phyloP scores from a whole-genome alignment of 257 asterid species.

The Lavandula angustifolia region DNA sequence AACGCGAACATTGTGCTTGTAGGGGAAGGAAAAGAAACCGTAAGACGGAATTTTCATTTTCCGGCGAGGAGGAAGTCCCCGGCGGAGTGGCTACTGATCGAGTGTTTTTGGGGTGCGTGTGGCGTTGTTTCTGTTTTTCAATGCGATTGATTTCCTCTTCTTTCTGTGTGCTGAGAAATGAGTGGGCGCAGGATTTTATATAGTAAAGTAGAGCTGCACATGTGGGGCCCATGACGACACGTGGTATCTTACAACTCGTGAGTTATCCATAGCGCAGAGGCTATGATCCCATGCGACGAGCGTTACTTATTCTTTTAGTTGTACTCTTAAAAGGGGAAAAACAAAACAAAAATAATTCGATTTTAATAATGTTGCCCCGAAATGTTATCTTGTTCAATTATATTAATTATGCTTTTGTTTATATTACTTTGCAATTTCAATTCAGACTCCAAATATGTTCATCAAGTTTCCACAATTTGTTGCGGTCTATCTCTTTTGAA shows the following conservation, averaged over 20 bases:
- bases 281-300: conserved; percentile 26
- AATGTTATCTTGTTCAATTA: too few relatives aligned
- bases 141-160: conserved; percentile 7
- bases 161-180: conserved; percentile 20
- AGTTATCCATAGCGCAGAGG: conserved; percentile 23
- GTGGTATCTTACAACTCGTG: conserved; percentile 36
- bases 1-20: conserved; percentile 35
- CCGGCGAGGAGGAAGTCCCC: conserved; percentile 45
- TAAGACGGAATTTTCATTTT: conserved; percentile 45
- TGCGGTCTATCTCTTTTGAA: too few relatives aligned
- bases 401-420: too few relatives aligned
- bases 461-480: too few relatives aligned
- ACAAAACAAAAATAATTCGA: too few relatives aligned
- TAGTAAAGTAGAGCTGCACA: conserved; percentile 24
- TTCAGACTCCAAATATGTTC: too few relatives aligned
- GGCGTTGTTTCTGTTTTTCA: conserved; percentile 8
- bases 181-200: conserved; percentile 38
- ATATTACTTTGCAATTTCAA: too few relatives aligned
- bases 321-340: too few relatives aligned
- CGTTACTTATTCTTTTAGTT: not conserved
- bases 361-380: too few relatives aligned
- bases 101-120: conserved; percentile 9
- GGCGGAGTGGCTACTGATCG: conserved; percentile 26
- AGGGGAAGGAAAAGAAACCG: conserved; percentile 23
- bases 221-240: conserved; percentile 36